These are phyloP conservation scores for Paspalum notatum DNA, from an alignment of 176 grass and related monocot genomes.

Conservation along the genomic window DNA sequence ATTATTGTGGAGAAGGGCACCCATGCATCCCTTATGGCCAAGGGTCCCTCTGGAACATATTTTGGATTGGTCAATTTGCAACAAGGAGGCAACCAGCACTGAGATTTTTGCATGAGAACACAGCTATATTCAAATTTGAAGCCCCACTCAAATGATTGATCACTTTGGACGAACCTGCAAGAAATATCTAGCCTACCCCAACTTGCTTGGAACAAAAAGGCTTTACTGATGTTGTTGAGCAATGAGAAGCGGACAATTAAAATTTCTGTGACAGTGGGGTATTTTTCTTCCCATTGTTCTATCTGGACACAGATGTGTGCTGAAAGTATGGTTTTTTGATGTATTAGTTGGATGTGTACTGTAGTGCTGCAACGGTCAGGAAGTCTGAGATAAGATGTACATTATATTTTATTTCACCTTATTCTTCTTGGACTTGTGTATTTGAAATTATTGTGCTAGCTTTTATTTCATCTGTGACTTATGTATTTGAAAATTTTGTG, in stretches of 20 bases:
- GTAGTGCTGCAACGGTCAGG: constrained; percentile 21
- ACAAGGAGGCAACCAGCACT: constrained; percentile 57
- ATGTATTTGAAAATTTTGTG: neutral
- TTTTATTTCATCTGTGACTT: constrained; percentile 1
- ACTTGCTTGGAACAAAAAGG: neutral
- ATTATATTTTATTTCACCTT: constrained; percentile 27
- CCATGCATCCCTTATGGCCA: constrained; percentile 87
- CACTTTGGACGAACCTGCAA: constrained; percentile 10
- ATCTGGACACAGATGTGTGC: neutral
- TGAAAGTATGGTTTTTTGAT: constrained; percentile 32
- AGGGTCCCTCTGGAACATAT: constrained; percentile 71
- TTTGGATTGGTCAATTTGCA: constrained; percentile 80
- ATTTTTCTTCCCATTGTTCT: constrained; percentile 37
- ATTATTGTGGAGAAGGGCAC: constrained; percentile 86
- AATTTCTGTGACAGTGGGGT: constrained; percentile 21
- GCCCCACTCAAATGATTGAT: neutral
- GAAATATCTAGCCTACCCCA: neutral
- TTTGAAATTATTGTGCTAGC: neutral
- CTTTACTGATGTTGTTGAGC: neutral
- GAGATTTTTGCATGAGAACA: constrained; percentile 26
- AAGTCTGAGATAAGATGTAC: constrained; percentile 35
- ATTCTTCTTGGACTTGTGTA: neutral
- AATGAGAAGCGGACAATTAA: constrained; percentile 3
- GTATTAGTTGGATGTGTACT: constrained; percentile 34
- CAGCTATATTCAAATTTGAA: neutral